Percentiles rank a stretch among this genome's conserved stretches.
phyloP scores from a whole-genome alignment of 2,329 filamentous ascomycete genomes.

The Fonsecaea erecta region DNA sequence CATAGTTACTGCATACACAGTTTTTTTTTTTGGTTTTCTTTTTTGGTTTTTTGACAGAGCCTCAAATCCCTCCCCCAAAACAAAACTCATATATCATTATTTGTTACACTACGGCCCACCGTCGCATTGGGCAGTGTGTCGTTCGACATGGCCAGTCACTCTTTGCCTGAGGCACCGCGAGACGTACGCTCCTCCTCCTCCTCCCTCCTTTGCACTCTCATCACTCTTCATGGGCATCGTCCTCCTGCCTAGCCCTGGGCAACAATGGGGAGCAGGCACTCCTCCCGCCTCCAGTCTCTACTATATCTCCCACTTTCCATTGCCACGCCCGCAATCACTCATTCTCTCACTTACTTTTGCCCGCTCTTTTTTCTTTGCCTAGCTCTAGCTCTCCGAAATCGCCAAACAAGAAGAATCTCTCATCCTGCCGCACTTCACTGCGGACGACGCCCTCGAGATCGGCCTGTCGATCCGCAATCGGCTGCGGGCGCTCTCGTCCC shows the following conservation, averaged over 20 bases:
- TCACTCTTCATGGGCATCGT: too few relatives aligned
- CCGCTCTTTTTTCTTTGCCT: neutral
- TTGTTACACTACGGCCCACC: neutral
- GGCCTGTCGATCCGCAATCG: conserved; percentile 46
- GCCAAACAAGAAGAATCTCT: conserved; percentile 31
- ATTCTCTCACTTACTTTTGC: too few relatives aligned
- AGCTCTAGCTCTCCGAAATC: conserved; percentile 30
- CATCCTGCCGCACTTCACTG: conserved; percentile 47
- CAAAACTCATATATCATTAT: neutral
- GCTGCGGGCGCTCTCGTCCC: conserved; percentile 43
- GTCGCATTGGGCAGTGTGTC: neutral
- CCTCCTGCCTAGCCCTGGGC: neutral
- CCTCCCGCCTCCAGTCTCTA: too few relatives aligned
- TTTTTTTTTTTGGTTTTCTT: too few relatives aligned
- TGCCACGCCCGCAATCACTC: too few relatives aligned
- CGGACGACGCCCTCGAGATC: conserved; percentile 46
- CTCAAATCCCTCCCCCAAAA: neutral
- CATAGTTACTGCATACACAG: neutral
- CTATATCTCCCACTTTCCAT: neutral
- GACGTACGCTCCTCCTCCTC: conserved; percentile 26
- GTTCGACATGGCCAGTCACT: conserved; percentile 10
- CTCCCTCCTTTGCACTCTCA: neutral
- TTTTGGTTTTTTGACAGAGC: neutral
- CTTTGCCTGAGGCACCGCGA: conserved; percentile 31
- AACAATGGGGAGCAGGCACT: neutral